Conservation (phyloP, 192 early-diverging fungal species). For the Umbelopsis vinacea region DNA sequence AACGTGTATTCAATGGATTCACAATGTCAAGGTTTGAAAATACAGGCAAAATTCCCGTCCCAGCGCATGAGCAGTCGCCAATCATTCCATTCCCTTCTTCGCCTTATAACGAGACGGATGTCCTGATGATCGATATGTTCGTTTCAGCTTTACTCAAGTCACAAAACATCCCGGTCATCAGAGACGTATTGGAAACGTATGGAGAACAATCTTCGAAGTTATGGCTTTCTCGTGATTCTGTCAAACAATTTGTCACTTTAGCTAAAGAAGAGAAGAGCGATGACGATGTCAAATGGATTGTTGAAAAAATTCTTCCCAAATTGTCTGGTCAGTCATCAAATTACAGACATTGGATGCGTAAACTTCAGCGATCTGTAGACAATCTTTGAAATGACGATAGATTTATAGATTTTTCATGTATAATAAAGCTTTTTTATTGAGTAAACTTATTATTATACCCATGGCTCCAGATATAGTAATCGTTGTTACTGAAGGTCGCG, state of each 20-base stretch:
- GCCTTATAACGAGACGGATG: slow-evolving; percentile 33
- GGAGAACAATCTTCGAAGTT: slow-evolving; percentile 25
- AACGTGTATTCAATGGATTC: slow-evolving; percentile 36
- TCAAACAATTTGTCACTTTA: slow-evolving; percentile 23
- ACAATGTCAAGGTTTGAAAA: slow-evolving; percentile 43
- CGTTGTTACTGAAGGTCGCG: background rate
- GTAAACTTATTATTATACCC: background rate
- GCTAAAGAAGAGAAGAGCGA: slow-evolving; percentile 31
- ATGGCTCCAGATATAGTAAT: background rate
- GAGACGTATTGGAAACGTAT: slow-evolving; percentile 32
- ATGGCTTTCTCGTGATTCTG: slow-evolving; percentile 16
- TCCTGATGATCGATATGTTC: slow-evolving; percentile 39
- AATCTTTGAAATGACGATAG: slow-evolving; percentile 5
- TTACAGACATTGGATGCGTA: slow-evolving; percentile 3
- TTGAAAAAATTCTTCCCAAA: slow-evolving; percentile 27
- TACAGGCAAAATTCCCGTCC: slow-evolving; percentile 33
- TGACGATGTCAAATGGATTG: slow-evolving; percentile 35
- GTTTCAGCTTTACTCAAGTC: slow-evolving; percentile 30
- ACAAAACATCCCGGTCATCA: slow-evolving; percentile 37
- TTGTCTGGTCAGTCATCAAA: slow-evolving; percentile 6
- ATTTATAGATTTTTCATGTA: slow-evolving; percentile 23
- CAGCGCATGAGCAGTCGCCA: slow-evolving; percentile 26
- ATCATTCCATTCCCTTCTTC: slow-evolving; percentile 42
- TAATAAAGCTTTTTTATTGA: slow-evolving; percentile 14
- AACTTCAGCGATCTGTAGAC: background rate